phyloP scores from a whole-genome alignment of 139 green algal genomes.

The Medakamo hakoo region DNA sequence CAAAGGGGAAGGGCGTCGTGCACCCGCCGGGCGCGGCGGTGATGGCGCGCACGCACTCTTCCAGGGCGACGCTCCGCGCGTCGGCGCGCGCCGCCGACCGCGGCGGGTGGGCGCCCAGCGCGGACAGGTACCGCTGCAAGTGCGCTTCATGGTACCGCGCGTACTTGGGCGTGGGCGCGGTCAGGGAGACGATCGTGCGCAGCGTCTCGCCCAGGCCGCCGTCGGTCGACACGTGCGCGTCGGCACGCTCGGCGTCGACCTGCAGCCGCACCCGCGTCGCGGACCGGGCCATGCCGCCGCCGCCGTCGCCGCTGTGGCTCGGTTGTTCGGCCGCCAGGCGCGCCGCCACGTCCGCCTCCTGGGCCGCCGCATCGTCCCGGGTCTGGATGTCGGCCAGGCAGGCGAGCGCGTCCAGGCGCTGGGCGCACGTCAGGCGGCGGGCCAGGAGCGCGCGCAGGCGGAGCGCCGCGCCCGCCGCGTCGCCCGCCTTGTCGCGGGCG shows the following conservation, averaged over 20 bases:
- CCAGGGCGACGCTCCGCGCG: slow-evolving; percentile 26
- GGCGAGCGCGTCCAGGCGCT: slow-evolving; percentile 17
- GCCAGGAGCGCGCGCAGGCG: slow-evolving; percentile 13
- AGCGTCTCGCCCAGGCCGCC: slow-evolving; percentile 15
- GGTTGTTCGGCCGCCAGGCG: slow-evolving; percentile 8
- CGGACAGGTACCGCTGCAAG: slow-evolving; percentile 15
- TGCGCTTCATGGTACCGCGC: slow-evolving; percentile 15
- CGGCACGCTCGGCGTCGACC: slow-evolving; percentile 11
- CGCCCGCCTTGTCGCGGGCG: slow-evolving; percentile 4
- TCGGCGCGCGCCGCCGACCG: slow-evolving; percentile 25
- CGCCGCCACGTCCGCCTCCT: slow-evolving; percentile 6
- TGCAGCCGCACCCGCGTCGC: slow-evolving; percentile 5
- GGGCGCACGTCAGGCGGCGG: slow-evolving; percentile 6
- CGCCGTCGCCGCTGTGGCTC: no score
- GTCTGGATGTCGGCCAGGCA: slow-evolving; percentile 20
- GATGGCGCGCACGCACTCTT: slow-evolving; percentile 25
- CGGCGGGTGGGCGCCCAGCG: slow-evolving; percentile 11
- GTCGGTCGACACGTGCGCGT: slow-evolving; percentile 4
- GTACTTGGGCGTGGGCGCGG: slow-evolving; percentile 9
- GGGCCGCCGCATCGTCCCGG: slow-evolving; percentile 6
- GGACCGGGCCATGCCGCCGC: not conserved
- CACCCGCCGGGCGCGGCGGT: slow-evolving; percentile 19
- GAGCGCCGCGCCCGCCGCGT: slow-evolving; percentile 5
- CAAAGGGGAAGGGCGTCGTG: slow-evolving; percentile 41
- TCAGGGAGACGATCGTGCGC: slow-evolving; percentile 8